A percentile compares a stretch with the other conserved stretches of the same genome.
phyloP scores from a whole-genome alignment of 306 rosid genomes.

The Ziziphus jujuba region DNA sequence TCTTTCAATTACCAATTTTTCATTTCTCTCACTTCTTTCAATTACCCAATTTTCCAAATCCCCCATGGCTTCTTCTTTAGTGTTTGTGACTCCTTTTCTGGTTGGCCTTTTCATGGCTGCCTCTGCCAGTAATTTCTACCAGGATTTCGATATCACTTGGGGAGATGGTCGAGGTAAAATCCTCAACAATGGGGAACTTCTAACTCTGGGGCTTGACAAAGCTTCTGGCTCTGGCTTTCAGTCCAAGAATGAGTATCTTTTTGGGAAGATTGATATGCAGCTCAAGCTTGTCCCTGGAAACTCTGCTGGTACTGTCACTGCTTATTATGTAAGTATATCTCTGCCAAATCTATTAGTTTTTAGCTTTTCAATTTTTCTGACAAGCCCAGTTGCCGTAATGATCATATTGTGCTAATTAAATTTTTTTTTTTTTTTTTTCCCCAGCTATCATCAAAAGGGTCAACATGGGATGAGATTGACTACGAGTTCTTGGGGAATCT shows the following conservation, averaged over 20 bases:
- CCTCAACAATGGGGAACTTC: conserved; percentile 23
- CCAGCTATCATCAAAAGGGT: conserved; percentile 37
- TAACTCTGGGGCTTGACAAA: conserved; percentile 32
- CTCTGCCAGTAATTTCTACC: too few relatives aligned
- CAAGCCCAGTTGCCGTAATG: not conserved
- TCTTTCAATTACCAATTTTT: too few relatives aligned
- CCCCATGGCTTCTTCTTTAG: too few relatives aligned
- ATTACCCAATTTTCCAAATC: too few relatives aligned
- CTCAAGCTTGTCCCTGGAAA: too few relatives aligned
- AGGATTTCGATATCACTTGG: conserved; percentile 21
- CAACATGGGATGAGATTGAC: conserved; percentile 40
- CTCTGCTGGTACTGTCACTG: conserved; percentile 42
- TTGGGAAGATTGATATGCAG: conserved; percentile 44
- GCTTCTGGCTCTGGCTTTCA: conserved; percentile 44
- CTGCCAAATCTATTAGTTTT: too few relatives aligned
- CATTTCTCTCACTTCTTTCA: too few relatives aligned
- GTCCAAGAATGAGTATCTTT: conserved; percentile 35
- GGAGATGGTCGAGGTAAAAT: conserved; percentile 27
- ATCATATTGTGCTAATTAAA: not conserved
- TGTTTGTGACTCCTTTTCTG: too few relatives aligned
- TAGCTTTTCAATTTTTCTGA: not conserved
- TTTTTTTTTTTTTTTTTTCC: too few relatives aligned
- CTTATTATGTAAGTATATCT: conserved; percentile 32
- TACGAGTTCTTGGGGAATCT: too few relatives aligned
- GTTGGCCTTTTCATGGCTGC: not conserved